Conservation (phyloP, 768 basidiomycete genomes). For the Kwoniella bestiolae region DNA sequence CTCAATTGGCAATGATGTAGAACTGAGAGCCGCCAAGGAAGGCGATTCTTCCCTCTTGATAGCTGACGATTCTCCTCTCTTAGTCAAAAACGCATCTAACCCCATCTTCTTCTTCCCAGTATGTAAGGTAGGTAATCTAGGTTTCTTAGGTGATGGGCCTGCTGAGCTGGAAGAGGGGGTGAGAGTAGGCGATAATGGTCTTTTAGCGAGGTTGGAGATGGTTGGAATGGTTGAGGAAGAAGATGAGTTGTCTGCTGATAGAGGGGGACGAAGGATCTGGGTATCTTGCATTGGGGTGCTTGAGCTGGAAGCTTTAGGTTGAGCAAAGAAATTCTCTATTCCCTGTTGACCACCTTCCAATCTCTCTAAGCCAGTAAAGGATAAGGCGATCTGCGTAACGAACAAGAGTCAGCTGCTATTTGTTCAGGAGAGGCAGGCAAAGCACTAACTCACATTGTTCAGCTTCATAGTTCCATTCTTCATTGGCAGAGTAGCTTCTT, state of each 20-base stretch:
- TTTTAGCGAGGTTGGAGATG: neutral
- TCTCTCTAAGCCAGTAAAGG: slow-evolving; percentile 50
- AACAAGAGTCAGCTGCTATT: neutral
- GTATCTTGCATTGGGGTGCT: no score
- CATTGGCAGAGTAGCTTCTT: slow-evolving; percentile 72
- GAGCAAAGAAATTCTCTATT: slow-evolving; percentile 83
- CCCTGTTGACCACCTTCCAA: slow-evolving; percentile 71
- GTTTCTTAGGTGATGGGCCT: slow-evolving; percentile 39
- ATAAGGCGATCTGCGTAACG: slow-evolving; percentile 43
- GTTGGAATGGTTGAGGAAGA: slow-evolving; percentile 10
- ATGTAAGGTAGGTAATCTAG: slow-evolving; percentile 45
- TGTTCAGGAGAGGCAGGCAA: neutral
- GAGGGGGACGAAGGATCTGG: neutral
- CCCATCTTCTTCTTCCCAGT: slow-evolving; percentile 41
- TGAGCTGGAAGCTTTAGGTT: slow-evolving; percentile 43
- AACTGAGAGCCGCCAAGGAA: neutral
- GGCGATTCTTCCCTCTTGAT: slow-evolving; percentile 1
- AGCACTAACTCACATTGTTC: slow-evolving; percentile 63
- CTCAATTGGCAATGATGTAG: neutral
- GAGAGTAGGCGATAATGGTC: slow-evolving; percentile 9
- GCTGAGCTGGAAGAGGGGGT: slow-evolving; percentile 18
- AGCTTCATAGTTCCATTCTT: slow-evolving; percentile 64
- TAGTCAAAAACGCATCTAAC: slow-evolving; percentile 26
- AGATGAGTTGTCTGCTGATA: neutral
- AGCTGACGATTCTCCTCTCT: neutral